These are phyloP conservation scores for Schizopora paradoxa DNA, from an alignment of 1,284 basidiomycete species.

Conservation along the genomic window DNA sequence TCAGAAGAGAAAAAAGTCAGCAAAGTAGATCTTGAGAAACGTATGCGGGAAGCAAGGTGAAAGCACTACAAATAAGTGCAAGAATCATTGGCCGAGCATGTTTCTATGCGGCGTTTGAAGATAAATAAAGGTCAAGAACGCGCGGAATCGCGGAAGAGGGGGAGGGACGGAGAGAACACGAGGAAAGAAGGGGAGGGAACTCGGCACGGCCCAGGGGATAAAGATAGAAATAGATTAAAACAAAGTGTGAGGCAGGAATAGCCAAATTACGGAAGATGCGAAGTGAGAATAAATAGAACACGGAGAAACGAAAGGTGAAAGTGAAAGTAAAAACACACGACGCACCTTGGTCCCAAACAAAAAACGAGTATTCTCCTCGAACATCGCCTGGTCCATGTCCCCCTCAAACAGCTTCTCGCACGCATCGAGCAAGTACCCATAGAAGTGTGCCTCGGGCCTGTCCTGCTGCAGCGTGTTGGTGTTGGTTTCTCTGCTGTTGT, in stretches of 20 bases:
- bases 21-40: not conserved
- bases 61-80: too few relatives aligned
- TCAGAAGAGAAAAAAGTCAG: not conserved
- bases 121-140: too few relatives aligned
- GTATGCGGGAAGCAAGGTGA: slow-evolving; percentile 1
- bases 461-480: not conserved
- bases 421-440: slow-evolving; percentile 86
- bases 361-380: slow-evolving; percentile 94
- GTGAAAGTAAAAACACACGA: slow-evolving; percentile 30
- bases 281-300: not conserved
- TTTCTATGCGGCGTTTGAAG: too few relatives aligned
- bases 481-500: not conserved
- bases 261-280: too few relatives aligned
- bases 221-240: slow-evolving; percentile 8
- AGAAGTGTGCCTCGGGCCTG: slow-evolving; percentile 58
- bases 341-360: slow-evolving; percentile 94
- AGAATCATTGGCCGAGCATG: too few relatives aligned
- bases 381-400: slow-evolving; percentile 85
- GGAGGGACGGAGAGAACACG: too few relatives aligned
- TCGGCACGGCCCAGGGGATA: not conserved
- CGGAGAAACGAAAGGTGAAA: slow-evolving; percentile 28
- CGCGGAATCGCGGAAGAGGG: too few relatives aligned
- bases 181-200: too few relatives aligned
- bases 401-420: slow-evolving; percentile 92
- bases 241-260: not conserved